These are phyloP conservation scores for Sphaerulina musiva DNA, from an alignment of 2,329 filamentous ascomycete species.

Conservation along the genomic window DNA sequence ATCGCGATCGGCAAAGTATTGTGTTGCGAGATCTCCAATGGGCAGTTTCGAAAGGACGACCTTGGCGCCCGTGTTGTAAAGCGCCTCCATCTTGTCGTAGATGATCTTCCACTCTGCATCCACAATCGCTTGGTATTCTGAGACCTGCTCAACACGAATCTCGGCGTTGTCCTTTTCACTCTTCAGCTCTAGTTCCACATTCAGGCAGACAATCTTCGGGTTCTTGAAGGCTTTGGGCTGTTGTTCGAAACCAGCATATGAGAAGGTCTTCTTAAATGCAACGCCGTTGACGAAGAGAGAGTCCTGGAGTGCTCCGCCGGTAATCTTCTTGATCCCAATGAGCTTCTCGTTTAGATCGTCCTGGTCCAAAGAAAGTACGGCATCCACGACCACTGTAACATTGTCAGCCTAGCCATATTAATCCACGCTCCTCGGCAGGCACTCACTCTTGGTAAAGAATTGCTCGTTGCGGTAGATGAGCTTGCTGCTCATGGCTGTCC, in stretches of 20 bases:
- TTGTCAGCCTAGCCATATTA: conserved; percentile 28
- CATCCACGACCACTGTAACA: conserved; percentile 83
- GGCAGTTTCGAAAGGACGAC: conserved; percentile 95
- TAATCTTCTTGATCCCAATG: conserved; percentile 97
- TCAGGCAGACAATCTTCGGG: conserved; percentile 94
- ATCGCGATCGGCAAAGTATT: conserved; percentile 91
- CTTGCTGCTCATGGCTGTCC: conserved; percentile 98
- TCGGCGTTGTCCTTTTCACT: conserved; percentile 99
- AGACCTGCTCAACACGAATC: conserved; percentile 94
- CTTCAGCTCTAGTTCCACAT: conserved; percentile 97
- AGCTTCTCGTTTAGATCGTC: conserved; percentile 96
- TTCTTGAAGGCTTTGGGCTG: conserved; percentile 92
- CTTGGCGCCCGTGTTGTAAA: conserved; percentile 91
- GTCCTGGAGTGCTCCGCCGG: conserved; percentile 89
- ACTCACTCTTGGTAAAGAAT: conserved; percentile 93
- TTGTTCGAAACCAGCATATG: conserved; percentile 98
- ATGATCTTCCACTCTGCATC: conserved; percentile 99
- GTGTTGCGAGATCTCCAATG: conserved; percentile 93
- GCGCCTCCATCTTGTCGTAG: conserved; percentile 95
- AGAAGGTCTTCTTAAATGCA: conserved; percentile 99
- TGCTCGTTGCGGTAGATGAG: conserved; percentile 93
- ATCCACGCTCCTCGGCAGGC: not conserved
- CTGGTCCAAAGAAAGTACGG: conserved; percentile 90
- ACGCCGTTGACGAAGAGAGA: conserved; percentile 97
- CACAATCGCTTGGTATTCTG: conserved; percentile 98